These are phyloP conservation scores for Aspergillus clavatus DNA, from an alignment of 2,329 filamentous ascomycete genomes.

Conservation along the genomic window DNA sequence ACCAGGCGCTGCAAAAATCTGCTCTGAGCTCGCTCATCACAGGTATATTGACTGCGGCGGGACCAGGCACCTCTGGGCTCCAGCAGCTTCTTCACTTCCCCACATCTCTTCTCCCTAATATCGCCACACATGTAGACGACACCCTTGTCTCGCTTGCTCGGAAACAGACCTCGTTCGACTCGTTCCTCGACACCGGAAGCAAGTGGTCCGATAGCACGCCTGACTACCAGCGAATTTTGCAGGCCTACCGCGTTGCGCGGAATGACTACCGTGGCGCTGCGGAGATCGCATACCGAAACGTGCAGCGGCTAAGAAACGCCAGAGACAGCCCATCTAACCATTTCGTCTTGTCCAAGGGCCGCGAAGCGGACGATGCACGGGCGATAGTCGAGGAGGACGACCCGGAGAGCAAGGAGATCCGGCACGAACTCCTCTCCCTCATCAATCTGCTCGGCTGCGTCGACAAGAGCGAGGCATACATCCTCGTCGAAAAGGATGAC, in stretches of 20 bases:
- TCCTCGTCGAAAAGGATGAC: slow-evolving; percentile 48
- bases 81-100: slow-evolving; percentile 67
- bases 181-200: slow-evolving; percentile 35
- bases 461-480: slow-evolving; percentile 72
- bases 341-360: slow-evolving; percentile 35
- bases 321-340: slow-evolving; percentile 30
- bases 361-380: slow-evolving; percentile 27
- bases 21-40: slow-evolving; percentile 64
- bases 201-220: slow-evolving; percentile 40
- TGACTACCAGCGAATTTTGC: slow-evolving; percentile 83
- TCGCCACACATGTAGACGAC: slow-evolving; percentile 73
- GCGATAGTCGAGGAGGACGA: slow-evolving; percentile 37
- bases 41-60: slow-evolving; percentile 37
- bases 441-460: slow-evolving; percentile 92
- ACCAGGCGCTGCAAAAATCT: slow-evolving; percentile 65
- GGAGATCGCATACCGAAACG: slow-evolving; percentile 51
- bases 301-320: slow-evolving; percentile 47
- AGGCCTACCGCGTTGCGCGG: slow-evolving; percentile 80
- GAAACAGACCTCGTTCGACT: slow-evolving; percentile 59
- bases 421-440: slow-evolving; percentile 75
- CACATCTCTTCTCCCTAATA: slow-evolving; percentile 58
- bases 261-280: slow-evolving; percentile 79
- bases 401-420: slow-evolving; percentile 50
- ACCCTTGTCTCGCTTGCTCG: slow-evolving; percentile 69
- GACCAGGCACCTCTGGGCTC: slow-evolving; percentile 41